A percentile compares a stretch with the other conserved stretches of the same genome.
phyloP scores from a whole-genome alignment of 164 flowering plant genomes.

The Macadamia integrifolia region DNA sequence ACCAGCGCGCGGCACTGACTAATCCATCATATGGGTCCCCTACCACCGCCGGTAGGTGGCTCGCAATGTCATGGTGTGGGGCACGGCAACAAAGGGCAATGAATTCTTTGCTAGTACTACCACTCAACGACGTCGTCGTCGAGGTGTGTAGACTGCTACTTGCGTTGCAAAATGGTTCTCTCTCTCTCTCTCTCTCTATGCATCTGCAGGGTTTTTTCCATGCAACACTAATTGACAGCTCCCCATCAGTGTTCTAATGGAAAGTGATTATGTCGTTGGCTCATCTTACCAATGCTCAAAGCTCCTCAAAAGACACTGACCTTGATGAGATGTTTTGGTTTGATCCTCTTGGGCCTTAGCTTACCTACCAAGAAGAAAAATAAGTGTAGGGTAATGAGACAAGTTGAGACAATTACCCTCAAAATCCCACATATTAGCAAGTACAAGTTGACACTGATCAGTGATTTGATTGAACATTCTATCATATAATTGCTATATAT shows the following conservation, averaged over 20 bases:
- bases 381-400: conserved; percentile 1
- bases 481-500: not conserved
- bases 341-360: not conserved
- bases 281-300: not conserved
- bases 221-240: conserved; percentile 11
- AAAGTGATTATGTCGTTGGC: conserved; percentile 26
- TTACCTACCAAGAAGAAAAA: not conserved
- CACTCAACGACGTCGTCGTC: no score
- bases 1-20: conserved; percentile 9
- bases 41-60: conserved; percentile 1
- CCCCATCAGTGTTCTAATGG: conserved; percentile 4
- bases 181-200: not conserved
- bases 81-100: not conserved
- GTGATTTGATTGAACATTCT: not conserved
- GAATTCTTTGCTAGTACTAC: not conserved
- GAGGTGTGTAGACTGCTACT: no score
- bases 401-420: not conserved
- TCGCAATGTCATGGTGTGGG: conserved; percentile 8
- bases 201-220: not conserved
- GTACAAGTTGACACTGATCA: not conserved
- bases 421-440: not conserved
- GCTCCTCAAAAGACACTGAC: not conserved
- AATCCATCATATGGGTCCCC: conserved; percentile 9
- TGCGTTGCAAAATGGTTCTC: not conserved
- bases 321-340: not conserved